Conservation (phyloP, 2,329 filamentous ascomycete species). For the Triangularia verruculosa region DNA sequence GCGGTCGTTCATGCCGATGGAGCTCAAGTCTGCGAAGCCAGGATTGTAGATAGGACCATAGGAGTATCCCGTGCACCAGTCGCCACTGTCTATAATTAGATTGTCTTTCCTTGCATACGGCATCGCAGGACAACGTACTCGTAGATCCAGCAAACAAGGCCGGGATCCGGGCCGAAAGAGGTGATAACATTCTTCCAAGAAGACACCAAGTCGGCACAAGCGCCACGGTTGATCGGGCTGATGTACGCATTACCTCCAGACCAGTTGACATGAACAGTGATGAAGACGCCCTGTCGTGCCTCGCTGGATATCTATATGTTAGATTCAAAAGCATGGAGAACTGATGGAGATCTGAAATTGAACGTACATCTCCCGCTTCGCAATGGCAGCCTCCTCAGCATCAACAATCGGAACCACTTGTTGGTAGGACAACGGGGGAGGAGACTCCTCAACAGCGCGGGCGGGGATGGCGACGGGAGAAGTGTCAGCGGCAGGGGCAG, state of each 20-base stretch:
- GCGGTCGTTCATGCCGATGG: neutral
- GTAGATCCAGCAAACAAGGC: neutral
- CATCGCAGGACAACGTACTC: neutral
- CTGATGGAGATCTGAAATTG: neutral
- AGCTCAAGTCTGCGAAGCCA: neutral
- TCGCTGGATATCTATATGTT: neutral
- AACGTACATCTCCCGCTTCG: neutral
- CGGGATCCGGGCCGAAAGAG: neutral
- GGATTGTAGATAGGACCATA: neutral
- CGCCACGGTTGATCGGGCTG: neutral
- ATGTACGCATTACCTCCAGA: neutral
- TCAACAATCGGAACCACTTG: neutral
- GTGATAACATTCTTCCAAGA: neutral
- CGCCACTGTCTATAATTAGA: neutral
- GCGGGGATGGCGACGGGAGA: neutral
- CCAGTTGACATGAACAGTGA: neutral
- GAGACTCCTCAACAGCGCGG: neutral
- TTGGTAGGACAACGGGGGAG: neutral
- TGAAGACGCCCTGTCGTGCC: neutral
- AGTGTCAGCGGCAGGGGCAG: neutral
- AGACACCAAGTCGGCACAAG: neutral
- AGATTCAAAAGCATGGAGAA: neutral
- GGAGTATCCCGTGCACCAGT: neutral
- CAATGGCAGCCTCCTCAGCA: neutral
- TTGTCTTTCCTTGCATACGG: neutral